A percentile compares a stretch with the other conserved stretches of the same genome.
phyloP scores from a whole-genome alignment of 371 early-diverging fungal species.

The Coemansia sp. region DNA sequence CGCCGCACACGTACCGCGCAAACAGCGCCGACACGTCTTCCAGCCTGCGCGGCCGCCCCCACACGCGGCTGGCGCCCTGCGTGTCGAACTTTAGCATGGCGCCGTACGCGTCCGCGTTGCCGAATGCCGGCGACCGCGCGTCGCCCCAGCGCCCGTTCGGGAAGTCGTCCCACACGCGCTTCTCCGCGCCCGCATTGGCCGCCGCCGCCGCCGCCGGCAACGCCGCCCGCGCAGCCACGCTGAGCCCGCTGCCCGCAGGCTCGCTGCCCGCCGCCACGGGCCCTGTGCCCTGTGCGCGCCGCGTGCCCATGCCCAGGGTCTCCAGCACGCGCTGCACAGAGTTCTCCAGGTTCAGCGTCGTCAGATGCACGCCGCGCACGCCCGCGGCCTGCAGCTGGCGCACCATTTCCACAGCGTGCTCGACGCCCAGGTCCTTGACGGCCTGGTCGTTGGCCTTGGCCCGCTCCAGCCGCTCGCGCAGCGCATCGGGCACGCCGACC shows the following conservation, averaged over 20 bases:
- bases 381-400: constrained; percentile 58
- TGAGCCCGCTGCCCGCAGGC: too few relatives aligned
- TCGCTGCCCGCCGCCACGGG: not conserved
- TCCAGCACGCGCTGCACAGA: constrained; percentile 83
- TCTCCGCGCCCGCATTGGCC: constrained; percentile 48
- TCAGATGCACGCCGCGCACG: constrained; percentile 70
- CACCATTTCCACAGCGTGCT: constrained; percentile 73
- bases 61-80: constrained; percentile 60
- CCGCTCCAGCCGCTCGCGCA: constrained; percentile 69
- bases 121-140: constrained; percentile 84
- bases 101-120: constrained; percentile 69
- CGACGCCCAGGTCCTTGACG: constrained; percentile 90
- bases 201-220: constrained; percentile 31
- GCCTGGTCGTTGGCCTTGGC: constrained; percentile 92
- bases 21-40: constrained; percentile 74
- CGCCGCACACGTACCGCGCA: constrained; percentile 69
- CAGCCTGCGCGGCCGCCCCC: constrained; percentile 70
- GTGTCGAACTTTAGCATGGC: constrained; percentile 58
- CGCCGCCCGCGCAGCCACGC: not conserved
- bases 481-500: constrained; percentile 71
- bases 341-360: constrained; percentile 89
- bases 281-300: not conserved
- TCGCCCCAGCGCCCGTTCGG: constrained; percentile 98
- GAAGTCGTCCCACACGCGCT: constrained; percentile 87
- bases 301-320: constrained; percentile 51